Evolutionary conservation across 306 rosid genomes (phyloP).

Genomic region (Fragaria vesca): DNA sequence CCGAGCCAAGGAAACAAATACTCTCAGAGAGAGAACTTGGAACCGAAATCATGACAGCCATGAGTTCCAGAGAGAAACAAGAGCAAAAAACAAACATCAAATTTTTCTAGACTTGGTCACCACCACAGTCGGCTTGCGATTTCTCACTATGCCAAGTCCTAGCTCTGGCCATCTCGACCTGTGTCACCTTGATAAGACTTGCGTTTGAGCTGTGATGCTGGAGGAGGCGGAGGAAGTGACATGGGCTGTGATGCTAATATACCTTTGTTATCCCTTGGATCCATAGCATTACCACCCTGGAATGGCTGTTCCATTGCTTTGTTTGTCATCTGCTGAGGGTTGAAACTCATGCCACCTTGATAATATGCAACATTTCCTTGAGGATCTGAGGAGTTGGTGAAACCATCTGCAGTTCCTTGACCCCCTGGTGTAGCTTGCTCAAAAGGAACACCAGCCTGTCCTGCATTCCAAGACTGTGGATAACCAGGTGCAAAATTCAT

Average conservation of each 20-base stretch:
- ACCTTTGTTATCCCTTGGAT: constrained; percentile 78
- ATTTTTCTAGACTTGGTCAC: constrained; percentile 44
- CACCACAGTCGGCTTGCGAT: constrained; percentile 37
- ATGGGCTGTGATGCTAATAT: constrained; percentile 59
- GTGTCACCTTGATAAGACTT: constrained; percentile 51
- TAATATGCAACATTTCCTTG: constrained; percentile 44
- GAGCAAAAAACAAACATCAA: background rate
- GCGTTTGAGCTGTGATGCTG: constrained; percentile 51
- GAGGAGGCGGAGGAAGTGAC: constrained; percentile 63
- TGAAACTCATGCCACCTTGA: constrained; percentile 34
- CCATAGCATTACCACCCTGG: constrained; percentile 53
- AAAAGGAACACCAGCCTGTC: constrained; percentile 51
- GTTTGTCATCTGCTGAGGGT: constrained; percentile 31
- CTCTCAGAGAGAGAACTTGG: constrained; percentile 5
- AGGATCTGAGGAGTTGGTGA: constrained; percentile 35
- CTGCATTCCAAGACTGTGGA: constrained; percentile 79
- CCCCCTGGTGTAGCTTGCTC: constrained; percentile 40
- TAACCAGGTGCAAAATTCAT: constrained; percentile 54
- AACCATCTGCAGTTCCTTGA: constrained; percentile 37
- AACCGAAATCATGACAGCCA: background rate
- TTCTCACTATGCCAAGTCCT: constrained; percentile 64
- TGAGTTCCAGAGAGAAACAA: constrained; percentile 7
- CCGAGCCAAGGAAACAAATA: background rate
- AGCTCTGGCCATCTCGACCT: constrained; percentile 66
- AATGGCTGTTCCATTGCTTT: constrained; percentile 41